Conservation (phyloP, 2,329 filamentous ascomycete species). For the Calonectria fujianensis region DNA sequence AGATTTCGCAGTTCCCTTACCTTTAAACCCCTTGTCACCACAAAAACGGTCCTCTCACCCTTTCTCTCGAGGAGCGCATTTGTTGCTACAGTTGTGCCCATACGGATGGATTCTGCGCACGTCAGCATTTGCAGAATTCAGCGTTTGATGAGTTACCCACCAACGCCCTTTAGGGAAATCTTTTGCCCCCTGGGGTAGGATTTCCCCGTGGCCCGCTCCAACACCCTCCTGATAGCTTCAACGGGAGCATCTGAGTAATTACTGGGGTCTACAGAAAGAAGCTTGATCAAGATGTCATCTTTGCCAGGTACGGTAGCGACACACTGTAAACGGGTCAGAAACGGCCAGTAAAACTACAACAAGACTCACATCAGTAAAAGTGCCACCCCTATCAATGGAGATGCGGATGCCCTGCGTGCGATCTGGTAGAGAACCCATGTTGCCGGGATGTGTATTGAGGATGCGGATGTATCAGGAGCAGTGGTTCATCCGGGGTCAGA, state of each 20-base stretch:
- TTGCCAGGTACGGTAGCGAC: constrained; percentile 85
- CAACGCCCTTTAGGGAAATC: constrained; percentile 61
- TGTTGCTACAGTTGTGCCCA: constrained; percentile 95
- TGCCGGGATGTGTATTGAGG: constrained; percentile 6
- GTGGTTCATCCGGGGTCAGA: constrained; percentile 4
- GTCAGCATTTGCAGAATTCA: constrained; percentile 74
- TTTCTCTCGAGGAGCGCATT: constrained; percentile 93
- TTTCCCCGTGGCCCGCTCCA: constrained; percentile 82
- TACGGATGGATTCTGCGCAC: constrained; percentile 89
- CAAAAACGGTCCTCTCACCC: constrained; percentile 88
- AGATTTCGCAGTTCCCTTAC: background rate
- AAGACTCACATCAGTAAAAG: constrained; percentile 81
- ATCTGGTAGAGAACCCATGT: constrained; percentile 39
- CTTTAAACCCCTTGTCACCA: constrained; percentile 88
- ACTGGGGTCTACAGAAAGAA: constrained; percentile 89
- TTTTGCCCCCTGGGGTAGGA: constrained; percentile 86
- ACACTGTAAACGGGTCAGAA: constrained; percentile 64
- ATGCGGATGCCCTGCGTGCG: constrained; percentile 78
- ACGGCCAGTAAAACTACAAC: too few relatives aligned
- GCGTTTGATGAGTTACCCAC: background rate
- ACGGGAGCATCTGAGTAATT: constrained; percentile 94
- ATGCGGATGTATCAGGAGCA: background rate
- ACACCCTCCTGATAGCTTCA: constrained; percentile 90
- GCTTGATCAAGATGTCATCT: constrained; percentile 87
- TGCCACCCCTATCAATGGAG: constrained; percentile 86